Conservation (phyloP, 2,329 filamentous ascomycete genomes). For the Sporothrix brunneoviolacea region DNA sequence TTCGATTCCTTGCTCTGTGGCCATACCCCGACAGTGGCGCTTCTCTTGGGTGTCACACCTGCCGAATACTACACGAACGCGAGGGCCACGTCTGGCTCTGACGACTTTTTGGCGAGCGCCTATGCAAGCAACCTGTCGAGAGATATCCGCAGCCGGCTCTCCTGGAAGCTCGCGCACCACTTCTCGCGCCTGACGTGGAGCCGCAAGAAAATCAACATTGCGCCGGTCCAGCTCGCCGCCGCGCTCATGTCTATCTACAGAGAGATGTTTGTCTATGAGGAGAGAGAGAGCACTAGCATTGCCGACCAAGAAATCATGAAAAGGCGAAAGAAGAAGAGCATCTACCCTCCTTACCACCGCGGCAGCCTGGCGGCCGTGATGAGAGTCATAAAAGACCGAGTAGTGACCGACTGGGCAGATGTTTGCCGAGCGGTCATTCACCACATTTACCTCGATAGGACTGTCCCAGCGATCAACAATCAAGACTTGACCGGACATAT, state of each 20-base stretch:
- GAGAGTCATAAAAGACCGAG: slow-evolving; percentile 28
- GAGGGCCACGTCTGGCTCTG: slow-evolving; percentile 32
- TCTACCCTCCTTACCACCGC: slow-evolving; percentile 30
- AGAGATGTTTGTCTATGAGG: slow-evolving; percentile 39
- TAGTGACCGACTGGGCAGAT: slow-evolving; percentile 28
- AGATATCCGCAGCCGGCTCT: slow-evolving; percentile 26
- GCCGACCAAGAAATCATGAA: background rate
- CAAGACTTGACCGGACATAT: slow-evolving; percentile 33
- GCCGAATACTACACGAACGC: slow-evolving; percentile 46
- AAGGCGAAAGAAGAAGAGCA: slow-evolving; percentile 9
- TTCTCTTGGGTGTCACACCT: slow-evolving; percentile 44
- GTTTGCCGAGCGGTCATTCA: slow-evolving; percentile 26
- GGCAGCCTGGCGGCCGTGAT: slow-evolving; percentile 35
- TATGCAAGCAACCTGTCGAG: background rate
- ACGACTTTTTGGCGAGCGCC: slow-evolving; percentile 27
- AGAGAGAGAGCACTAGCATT: slow-evolving; percentile 17
- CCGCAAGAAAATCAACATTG: slow-evolving; percentile 21
- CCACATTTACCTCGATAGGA: slow-evolving; percentile 26
- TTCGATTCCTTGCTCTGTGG: slow-evolving; percentile 40
- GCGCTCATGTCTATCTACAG: slow-evolving; percentile 37
- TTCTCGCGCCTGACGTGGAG: slow-evolving; percentile 20
- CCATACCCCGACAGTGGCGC: slow-evolving; percentile 38
- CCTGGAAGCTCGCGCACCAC: slow-evolving; percentile 32
- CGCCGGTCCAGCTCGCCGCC: slow-evolving; percentile 31
- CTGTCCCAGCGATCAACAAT: slow-evolving; percentile 25